Percentiles rank a stretch among this genome's conserved stretches.
Conservation (phyloP, 352 stramenopile species). For the Globisporangium uncinulatum region DNA sequence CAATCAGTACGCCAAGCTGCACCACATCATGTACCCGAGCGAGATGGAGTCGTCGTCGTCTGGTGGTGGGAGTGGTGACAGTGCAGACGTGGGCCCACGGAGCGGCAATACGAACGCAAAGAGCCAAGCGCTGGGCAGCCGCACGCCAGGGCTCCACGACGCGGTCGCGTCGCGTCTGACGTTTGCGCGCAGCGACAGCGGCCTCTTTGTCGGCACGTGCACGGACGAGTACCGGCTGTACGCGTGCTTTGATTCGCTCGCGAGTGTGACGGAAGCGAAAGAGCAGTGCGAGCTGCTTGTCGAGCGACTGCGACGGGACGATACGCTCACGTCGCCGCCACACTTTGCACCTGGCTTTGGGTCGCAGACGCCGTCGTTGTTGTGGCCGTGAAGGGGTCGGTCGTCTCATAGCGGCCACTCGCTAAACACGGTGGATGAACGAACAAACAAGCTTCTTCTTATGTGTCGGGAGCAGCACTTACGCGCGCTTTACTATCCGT, state of each 20-base stretch:
- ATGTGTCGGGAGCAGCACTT: too few relatives aligned
- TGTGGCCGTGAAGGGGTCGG: constrained; percentile 12
- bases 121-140: constrained; percentile 53
- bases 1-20: constrained; percentile 50
- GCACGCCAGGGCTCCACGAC: constrained; percentile 22
- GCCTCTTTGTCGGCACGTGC: constrained; percentile 44
- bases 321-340: constrained; percentile 35
- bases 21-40: constrained; percentile 42
- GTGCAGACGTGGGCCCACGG: too few relatives aligned
- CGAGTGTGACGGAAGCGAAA: constrained; percentile 34
- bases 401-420: too few relatives aligned
- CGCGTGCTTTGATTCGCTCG: constrained; percentile 50
- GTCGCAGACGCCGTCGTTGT: background rate
- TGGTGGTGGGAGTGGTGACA: too few relatives aligned
- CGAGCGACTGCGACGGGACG: constrained; percentile 45
- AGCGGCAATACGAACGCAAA: constrained; percentile 2
- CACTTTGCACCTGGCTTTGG: constrained; percentile 5
- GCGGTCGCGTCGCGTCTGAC: constrained; percentile 32
- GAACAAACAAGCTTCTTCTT: too few relatives aligned
- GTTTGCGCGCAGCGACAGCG: constrained; percentile 41
- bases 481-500: too few relatives aligned
- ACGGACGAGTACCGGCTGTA: constrained; percentile 50
- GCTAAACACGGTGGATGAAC: too few relatives aligned
- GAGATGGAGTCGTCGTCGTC: too few relatives aligned
- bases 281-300: constrained; percentile 45